Evolutionary conservation across 352 stramenopile species (phyloP), one percentile per base, ranked within the genome.

Genomic region (Phytophthora sojae): DNA sequence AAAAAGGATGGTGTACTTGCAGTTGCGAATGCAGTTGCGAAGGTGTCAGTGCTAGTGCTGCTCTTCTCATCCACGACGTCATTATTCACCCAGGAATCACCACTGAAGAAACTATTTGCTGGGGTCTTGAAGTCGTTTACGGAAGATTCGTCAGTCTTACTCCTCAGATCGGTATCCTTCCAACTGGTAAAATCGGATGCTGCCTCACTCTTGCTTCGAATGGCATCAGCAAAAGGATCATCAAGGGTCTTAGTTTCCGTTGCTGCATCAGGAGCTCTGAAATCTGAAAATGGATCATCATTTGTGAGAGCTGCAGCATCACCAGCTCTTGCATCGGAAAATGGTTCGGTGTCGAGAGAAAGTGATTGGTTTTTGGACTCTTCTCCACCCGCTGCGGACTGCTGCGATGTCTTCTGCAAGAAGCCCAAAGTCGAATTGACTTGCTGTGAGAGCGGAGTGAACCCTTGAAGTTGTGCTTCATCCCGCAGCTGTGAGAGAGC

Each of bases 381-480:
- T 23, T 3, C 39, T 17, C 15, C 30, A 23, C 17, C 25, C 21
- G 42, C 21, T 57, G 29, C 19, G 44, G 57, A 25, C 15, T 58
- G 51, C 2, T 45, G 21, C 21, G 56, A 49, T 30, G 23, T 26
- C 15, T 61, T 67, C 6, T 79, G 42, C n/a, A 90, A 26, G 17
- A 84, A 81, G 50, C 67, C 64, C 14, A 91, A 55, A 6, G 84
- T 69, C 53, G 64, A 73, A 6, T 69, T 19, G 42, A 89, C 56
- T 26, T 87, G 75, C 42, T 85, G 44, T 12, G 68, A 68, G 32
- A 90, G 76, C 19, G 76, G 55, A 1, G 0, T 47, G 11, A 63
- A 64, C 0, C 70, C 70, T 12, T 73, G 57, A n/a, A 67, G 47
- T 29, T 79, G 64, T 4, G 80, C 77, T 61, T 90, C 76, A 23